Conservation (phyloP, 2,329 filamentous ascomycete species). For the Pseudocercospora eumusae region DNA sequence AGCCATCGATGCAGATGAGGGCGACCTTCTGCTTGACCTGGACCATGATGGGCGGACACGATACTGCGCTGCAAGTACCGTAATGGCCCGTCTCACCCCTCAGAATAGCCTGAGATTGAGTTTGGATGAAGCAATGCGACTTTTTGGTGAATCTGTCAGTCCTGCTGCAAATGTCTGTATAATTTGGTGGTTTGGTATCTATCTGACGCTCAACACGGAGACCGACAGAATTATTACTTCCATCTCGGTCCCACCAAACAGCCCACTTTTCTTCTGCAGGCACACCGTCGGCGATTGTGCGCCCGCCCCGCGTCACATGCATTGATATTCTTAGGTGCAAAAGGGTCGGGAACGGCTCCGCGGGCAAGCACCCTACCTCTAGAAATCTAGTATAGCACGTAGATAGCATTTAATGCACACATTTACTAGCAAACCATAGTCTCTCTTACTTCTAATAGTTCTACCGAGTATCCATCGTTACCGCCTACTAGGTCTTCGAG, state of each 20-base stretch:
- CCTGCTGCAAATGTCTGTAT: background rate
- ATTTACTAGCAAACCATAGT: too few species aligned
- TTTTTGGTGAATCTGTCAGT: background rate
- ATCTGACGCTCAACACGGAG: background rate
- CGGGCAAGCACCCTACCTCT: too few species aligned
- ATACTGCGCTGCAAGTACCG: background rate
- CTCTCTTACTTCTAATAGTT: too few species aligned
- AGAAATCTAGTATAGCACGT: too few species aligned
- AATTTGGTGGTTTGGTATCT: background rate
- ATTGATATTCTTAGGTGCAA: too few species aligned
- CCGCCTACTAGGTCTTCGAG: too few species aligned
- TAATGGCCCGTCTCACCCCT: constrained; percentile 1
- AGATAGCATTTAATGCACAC: too few species aligned
- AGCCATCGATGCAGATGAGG: constrained; percentile 96
- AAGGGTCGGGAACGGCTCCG: too few species aligned
- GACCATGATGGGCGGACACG: constrained; percentile 52
- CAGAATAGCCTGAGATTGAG: background rate
- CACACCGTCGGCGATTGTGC: background rate
- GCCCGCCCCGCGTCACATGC: background rate
- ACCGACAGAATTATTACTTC: background rate
- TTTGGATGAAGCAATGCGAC: background rate
- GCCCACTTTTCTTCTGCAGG: constrained; percentile 5
- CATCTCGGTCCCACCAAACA: constrained; percentile 6
- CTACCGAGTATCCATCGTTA: too few species aligned
- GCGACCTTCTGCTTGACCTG: constrained; percentile 69